These are phyloP conservation scores for Anastatica hierochuntica DNA, from an alignment of 345 rosid genomes.

Conservation along the genomic window DNA sequence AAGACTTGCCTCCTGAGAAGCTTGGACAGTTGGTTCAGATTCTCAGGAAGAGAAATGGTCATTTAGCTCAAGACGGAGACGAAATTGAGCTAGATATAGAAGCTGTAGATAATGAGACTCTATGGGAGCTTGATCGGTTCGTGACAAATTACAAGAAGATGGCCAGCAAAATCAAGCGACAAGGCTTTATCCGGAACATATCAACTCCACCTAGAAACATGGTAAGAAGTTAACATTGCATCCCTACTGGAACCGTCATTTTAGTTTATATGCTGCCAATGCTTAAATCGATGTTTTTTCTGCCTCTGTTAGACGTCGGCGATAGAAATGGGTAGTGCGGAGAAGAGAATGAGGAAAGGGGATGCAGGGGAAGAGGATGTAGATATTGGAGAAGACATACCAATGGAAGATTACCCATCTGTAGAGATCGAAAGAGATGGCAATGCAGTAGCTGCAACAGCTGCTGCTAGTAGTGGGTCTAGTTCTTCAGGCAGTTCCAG, in stretches of 20 bases:
- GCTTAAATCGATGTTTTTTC: too few relatives aligned
- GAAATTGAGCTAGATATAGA: constrained; percentile 84
- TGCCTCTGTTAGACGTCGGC: constrained; percentile 21
- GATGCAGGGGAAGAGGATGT: constrained; percentile 76
- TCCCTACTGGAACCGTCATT: too few relatives aligned
- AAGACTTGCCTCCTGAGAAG: constrained; percentile 73
- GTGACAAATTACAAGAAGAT: constrained; percentile 68
- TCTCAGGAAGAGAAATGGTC: constrained; percentile 54
- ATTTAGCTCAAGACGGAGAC: constrained; percentile 66
- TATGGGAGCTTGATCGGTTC: constrained; percentile 81
- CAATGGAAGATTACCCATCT: constrained; percentile 62
- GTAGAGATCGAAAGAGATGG: constrained; percentile 80
- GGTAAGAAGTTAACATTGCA: too few relatives aligned
- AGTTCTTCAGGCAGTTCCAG: constrained; percentile 34
- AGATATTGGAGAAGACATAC: constrained; percentile 87
- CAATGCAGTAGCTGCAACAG: constrained; percentile 16
- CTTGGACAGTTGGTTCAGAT: constrained; percentile 73
- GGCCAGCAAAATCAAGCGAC: constrained; percentile 75
- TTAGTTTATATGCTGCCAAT: too few relatives aligned
- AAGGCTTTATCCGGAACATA: constrained; percentile 32
- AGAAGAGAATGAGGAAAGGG: constrained; percentile 57
- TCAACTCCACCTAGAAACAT: constrained; percentile 13
- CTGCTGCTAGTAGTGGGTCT: constrained; percentile 29
- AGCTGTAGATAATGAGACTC: constrained; percentile 61
- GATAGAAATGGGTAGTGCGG: constrained; percentile 36